Evolutionary conservation across 345 rosid genomes (phyloP).

Genomic region (Lumnitzera littorea): DNA sequence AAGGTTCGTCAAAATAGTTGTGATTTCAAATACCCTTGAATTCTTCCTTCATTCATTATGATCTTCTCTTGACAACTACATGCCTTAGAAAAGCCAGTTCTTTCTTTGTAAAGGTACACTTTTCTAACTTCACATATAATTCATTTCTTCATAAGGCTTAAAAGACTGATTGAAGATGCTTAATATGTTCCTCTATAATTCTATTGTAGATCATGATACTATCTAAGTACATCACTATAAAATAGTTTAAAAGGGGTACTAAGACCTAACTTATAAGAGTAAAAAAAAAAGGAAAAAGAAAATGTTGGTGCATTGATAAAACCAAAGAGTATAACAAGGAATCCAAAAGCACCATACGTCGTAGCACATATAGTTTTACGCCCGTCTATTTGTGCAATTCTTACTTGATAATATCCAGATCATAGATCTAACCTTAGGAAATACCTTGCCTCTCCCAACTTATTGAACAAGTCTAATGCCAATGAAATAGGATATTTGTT

Average conservation of each 20-base stretch:
- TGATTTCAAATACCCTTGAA: no score
- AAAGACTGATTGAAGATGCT: no score
- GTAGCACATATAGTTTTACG: background rate
- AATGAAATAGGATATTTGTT: background rate
- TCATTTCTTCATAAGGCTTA: no score
- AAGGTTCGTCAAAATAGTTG: no score
- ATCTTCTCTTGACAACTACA: no score
- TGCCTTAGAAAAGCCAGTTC: no score
- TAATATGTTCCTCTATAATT: no score
- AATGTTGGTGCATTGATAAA: background rate
- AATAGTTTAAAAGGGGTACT: background rate
- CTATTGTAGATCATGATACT: no score
- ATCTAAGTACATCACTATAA: background rate
- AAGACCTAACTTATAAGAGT: background rate
- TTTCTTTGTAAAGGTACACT: no score
- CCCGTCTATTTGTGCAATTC: background rate
- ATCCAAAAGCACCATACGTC: background rate
- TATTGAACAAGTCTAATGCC: background rate
- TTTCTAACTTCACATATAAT: no score
- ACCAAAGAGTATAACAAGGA: constrained; percentile 2
- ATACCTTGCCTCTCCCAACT: background rate
- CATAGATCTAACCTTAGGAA: constrained; percentile 5
- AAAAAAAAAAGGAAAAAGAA: background rate
- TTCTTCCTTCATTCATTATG: no score
- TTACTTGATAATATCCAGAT: background rate